Conservation (phyloP, 208 protist genomes). For the Leptomonas pyrrhocoris region DNA sequence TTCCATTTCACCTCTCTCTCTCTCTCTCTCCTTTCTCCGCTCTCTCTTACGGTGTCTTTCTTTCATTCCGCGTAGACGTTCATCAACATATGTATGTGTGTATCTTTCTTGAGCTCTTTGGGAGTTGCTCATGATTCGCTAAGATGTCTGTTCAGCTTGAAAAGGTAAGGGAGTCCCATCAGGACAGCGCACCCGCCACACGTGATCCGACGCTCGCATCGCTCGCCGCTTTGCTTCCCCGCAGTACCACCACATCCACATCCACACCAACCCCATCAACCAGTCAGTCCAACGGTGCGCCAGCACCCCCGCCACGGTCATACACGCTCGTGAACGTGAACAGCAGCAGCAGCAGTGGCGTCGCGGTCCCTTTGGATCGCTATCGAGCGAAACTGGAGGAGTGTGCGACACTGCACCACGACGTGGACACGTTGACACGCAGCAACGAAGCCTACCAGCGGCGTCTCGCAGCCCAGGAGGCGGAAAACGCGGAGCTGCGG, state of each 20-base stretch:
- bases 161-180: not conserved
- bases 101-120: too few relatives aligned
- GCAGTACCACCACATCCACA: not conserved
- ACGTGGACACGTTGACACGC: slow-evolving; percentile 9
- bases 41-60: too few relatives aligned
- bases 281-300: not conserved
- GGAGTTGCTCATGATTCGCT: not conserved
- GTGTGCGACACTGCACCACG: slow-evolving; percentile 25
- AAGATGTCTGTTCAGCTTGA: not conserved
- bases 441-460: slow-evolving; percentile 2
- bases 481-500: slow-evolving; percentile 13
- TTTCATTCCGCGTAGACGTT: too few relatives aligned
- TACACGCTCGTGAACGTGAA: too few relatives aligned
- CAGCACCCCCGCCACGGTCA: not conserved
- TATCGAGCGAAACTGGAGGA: slow-evolving; percentile 32
- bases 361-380: slow-evolving; percentile 8
- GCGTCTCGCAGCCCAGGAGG: slow-evolving; percentile 2
- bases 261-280: not conserved
- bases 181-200: not conserved
- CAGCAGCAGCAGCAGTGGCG: not conserved
- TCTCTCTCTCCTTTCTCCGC: too few relatives aligned
- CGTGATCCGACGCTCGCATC: not conserved
- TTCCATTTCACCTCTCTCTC: too few relatives aligned
- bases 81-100: too few relatives aligned
- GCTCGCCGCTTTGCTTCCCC: not conserved